Percentiles rank a stretch among this genome's conserved stretches.
Conservation (phyloP, 257 asterid species). For the Solanum tarijense region DNA sequence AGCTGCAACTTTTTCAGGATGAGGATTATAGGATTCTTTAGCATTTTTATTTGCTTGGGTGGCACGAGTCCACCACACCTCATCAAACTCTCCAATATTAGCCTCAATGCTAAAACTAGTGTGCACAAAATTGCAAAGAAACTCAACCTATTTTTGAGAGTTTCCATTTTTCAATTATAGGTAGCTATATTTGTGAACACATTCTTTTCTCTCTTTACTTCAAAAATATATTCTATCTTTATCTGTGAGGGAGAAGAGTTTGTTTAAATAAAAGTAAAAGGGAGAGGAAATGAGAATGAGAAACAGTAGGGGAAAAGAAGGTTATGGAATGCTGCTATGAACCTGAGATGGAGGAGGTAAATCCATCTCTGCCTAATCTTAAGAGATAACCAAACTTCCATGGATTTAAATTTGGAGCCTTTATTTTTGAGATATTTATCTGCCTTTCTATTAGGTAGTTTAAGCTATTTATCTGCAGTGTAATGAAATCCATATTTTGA, state of each 20-base stretch:
- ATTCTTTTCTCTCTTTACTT: no score
- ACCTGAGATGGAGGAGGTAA: constrained; percentile 99
- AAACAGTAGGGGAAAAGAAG: constrained; percentile 21
- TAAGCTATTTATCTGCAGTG: background rate
- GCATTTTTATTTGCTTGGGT: constrained; percentile 8
- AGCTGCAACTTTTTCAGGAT: constrained; percentile 2
- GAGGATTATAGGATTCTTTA: constrained; percentile 2
- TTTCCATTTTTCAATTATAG: background rate
- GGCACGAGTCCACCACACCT: constrained; percentile 16
- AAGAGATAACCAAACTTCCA: background rate
- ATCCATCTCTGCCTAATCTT: background rate
- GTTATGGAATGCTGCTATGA: constrained; percentile 89
- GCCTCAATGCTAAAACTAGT: constrained; percentile 1
- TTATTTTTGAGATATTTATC: background rate
- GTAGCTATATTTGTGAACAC: background rate
- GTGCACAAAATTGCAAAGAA: background rate
- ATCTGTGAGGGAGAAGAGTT: no score
- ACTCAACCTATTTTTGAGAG: background rate
- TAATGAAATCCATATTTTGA: background rate
- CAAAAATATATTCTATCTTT: no score
- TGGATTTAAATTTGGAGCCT: background rate
- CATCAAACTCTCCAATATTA: constrained; percentile 1
- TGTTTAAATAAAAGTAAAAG: background rate
- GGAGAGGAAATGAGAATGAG: background rate
- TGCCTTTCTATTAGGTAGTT: background rate